Evolutionary conservation across 2,329 filamentous ascomycete genomes (phyloP), one percentile per base, ranked within the genome.

Genomic region (Phialophora tarda): DNA sequence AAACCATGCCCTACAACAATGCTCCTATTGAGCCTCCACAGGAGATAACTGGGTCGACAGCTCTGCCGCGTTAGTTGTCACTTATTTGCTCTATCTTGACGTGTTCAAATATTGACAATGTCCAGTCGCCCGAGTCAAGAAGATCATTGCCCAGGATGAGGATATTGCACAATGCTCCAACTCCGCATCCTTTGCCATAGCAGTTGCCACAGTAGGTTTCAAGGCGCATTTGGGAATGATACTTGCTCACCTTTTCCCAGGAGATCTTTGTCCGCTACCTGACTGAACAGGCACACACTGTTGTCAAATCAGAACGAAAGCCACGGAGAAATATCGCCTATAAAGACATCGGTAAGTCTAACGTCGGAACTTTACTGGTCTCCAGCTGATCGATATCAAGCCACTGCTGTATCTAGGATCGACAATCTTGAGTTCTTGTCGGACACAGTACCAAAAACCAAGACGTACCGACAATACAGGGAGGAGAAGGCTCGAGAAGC

Each of bases 261-360:
- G 95, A 99, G 80, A 89, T 97, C 85, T 98, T 99, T 81, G 89
- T 99, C 72, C 92, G 97, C 78, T 91, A 98, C 77, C 86, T 99
- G 28, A 89, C 93, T 23, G 86, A 90, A 69, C 91, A 96, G 77
- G 89, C 90, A 28, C 89, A 96, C 77, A 93, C 91, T 74, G 91
- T 96, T 74, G 91, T 93, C 73, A 96, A 95, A 76, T 86, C 93
- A 0, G 95, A 98, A 79, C 87, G 90, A 73, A 98, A 98, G 78
- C 94, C 94, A 5, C 86, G 95, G 64, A 88, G 93, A 67, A 97
- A 96, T 75, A 90, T 99, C 69, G 95, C 98, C 78, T 99, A 99
- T 82, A 92, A 92, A 76, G 95, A 99, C 78, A 85, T 99, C 50
- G 90, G 91, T 93, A 82, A 65, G 84, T 75, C 6, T 4, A n/a